phyloP scores from a whole-genome alignment of 1,284 basidiomycete genomes.

The Ganoderma lucidum region DNA sequence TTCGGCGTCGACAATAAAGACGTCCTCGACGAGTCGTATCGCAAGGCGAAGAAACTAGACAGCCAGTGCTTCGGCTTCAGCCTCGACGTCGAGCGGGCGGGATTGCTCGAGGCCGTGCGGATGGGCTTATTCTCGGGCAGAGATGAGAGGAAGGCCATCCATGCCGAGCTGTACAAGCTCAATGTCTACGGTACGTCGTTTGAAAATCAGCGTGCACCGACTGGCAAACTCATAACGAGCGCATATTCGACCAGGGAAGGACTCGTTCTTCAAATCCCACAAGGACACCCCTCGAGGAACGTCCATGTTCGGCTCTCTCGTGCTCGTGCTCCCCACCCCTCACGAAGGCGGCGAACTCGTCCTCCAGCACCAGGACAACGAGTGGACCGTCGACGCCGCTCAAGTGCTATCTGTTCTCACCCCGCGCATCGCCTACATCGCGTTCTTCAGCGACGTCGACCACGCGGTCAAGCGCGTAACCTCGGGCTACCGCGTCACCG shows the following conservation, averaged over 20 bases:
- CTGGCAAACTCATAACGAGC: slow-evolving; percentile 1
- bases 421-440: slow-evolving; percentile 41
- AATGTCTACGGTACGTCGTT: slow-evolving; percentile 38
- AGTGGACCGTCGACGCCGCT: slow-evolving; percentile 43
- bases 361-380: slow-evolving; percentile 41
- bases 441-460: slow-evolving; percentile 53
- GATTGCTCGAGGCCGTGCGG: slow-evolving; percentile 27
- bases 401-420: slow-evolving; percentile 24
- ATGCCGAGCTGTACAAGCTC: slow-evolving; percentile 38
- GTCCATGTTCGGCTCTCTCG: slow-evolving; percentile 47
- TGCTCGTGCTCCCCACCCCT: slow-evolving; percentile 47
- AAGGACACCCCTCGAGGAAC: slow-evolving; percentile 48
- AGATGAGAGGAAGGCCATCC: slow-evolving; percentile 19
- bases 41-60: slow-evolving; percentile 40
- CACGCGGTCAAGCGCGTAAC: slow-evolving; percentile 51
- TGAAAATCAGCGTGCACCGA: slow-evolving; percentile 33
- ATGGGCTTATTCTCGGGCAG: slow-evolving; percentile 26
- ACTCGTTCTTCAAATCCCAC: slow-evolving; percentile 52
- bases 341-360: slow-evolving; percentile 50
- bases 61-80: background rate
- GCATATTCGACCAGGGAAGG: slow-evolving; percentile 38
- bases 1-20: slow-evolving; percentile 35
- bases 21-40: slow-evolving; percentile 36
- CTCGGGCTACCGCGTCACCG: slow-evolving; percentile 50
- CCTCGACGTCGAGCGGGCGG: slow-evolving; percentile 13